phyloP scores from a whole-genome alignment of 352 stramenopile species.

The Phytopythium montanum region DNA sequence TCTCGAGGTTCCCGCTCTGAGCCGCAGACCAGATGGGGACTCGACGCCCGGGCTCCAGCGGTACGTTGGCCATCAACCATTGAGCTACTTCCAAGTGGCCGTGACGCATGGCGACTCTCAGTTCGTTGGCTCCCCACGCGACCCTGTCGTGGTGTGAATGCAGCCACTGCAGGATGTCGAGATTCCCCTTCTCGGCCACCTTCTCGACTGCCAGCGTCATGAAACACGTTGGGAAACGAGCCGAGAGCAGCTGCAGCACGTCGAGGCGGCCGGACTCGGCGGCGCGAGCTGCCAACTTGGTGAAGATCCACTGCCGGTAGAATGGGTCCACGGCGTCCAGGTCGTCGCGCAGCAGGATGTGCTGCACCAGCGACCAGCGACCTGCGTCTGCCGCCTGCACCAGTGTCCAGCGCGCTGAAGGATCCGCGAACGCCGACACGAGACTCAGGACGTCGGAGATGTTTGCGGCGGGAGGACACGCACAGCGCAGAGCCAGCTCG shows the following conservation, averaged over 20 bases:
- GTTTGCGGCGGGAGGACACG: neutral
- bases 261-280: slow-evolving; percentile 19
- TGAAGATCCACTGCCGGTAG: slow-evolving; percentile 18
- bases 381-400: slow-evolving; percentile 8
- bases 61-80: slow-evolving; percentile 9
- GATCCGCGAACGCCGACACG: slow-evolving; percentile 23
- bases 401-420: slow-evolving; percentile 19
- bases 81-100: slow-evolving; percentile 1
- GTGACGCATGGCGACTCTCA: neutral
- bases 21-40: neutral
- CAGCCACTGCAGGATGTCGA: slow-evolving; percentile 43
- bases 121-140: neutral
- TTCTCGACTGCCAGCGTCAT: slow-evolving; percentile 14
- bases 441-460: slow-evolving; percentile 12
- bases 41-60: slow-evolving; percentile 9
- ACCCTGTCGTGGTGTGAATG: slow-evolving; percentile 20
- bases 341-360: slow-evolving; percentile 11
- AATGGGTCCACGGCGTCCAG: slow-evolving; percentile 7
- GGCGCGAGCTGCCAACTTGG: slow-evolving; percentile 24
- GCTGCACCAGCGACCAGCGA: slow-evolving; percentile 14
- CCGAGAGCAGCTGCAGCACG: slow-evolving; percentile 21
- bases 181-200: slow-evolving; percentile 16
- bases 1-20: slow-evolving; percentile 21
- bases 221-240: slow-evolving; percentile 24
- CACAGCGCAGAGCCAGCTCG: neutral